Conservation (phyloP, 345 rosid species). For the Raphanus sativus region DNA sequence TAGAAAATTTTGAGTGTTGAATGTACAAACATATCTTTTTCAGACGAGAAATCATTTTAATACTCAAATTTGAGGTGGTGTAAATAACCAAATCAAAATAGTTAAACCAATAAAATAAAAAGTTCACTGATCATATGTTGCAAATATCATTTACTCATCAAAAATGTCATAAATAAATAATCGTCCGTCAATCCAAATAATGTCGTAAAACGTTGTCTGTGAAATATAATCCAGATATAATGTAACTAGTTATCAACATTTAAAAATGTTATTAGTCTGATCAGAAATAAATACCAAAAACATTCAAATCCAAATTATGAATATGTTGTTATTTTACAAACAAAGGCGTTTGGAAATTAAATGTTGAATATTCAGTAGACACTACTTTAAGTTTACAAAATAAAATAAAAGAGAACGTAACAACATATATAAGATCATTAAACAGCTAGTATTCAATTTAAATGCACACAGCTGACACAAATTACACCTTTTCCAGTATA, state of each 20-base stretch:
- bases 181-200: neutral
- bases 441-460: neutral
- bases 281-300: neutral
- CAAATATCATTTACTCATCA: neutral
- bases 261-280: neutral
- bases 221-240: neutral
- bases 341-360: neutral
- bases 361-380: neutral
- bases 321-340: no score
- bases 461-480: neutral
- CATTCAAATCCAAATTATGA: no score
- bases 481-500: neutral
- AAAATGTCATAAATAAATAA: neutral
- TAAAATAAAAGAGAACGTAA: neutral
- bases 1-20: no score
- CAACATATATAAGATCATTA: neutral
- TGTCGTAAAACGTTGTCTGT: neutral
- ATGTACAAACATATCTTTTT: no score
- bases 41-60: no score
- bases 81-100: no score
- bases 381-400: neutral
- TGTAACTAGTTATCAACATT: neutral
- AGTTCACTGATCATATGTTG: neutral
- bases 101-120: no score
- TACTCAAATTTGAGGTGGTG: no score